phyloP scores from a whole-genome alignment of 2,329 filamentous ascomycete species.

The Leptographium wingfieldii region DNA sequence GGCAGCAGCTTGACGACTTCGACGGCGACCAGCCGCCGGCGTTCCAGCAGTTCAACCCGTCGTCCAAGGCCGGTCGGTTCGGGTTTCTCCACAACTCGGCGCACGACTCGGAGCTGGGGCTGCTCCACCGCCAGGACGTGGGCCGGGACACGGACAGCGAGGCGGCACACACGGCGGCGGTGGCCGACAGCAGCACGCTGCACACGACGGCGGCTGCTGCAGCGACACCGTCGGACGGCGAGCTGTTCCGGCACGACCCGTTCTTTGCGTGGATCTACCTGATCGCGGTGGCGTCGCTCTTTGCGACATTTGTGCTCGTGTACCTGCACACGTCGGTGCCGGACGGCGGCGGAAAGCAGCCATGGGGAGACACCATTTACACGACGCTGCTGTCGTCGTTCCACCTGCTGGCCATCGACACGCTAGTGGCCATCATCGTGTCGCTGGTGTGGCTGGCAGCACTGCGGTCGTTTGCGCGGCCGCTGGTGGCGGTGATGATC shows the following conservation, averaged over 20 bases:
- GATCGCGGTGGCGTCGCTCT: constrained; percentile 69
- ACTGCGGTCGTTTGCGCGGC: constrained; percentile 73
- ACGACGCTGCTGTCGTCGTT: constrained; percentile 77
- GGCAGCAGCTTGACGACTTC: neutral
- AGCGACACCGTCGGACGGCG: constrained; percentile 42
- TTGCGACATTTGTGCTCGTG: constrained; percentile 80
- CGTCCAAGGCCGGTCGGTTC: constrained; percentile 25
- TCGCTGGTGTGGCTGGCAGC: constrained; percentile 84
- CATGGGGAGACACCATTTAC: constrained; percentile 88
- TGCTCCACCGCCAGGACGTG: constrained; percentile 21
- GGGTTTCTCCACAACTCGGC: constrained; percentile 28
- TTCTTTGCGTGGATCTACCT: constrained; percentile 89
- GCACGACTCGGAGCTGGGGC: constrained; percentile 36
- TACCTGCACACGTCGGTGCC: constrained; percentile 77
- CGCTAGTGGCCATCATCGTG: constrained; percentile 76
- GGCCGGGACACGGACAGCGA: constrained; percentile 19
- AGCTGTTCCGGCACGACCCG: constrained; percentile 70
- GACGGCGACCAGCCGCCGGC: constrained; percentile 33
- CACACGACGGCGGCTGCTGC: constrained; percentile 26
- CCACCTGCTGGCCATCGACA: constrained; percentile 81
- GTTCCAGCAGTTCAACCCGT: constrained; percentile 45
- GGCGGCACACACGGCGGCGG: constrained; percentile 32
- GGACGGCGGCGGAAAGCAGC: constrained; percentile 38
- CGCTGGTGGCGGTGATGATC: constrained; percentile 69
- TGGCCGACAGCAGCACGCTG: neutral